These are phyloP conservation scores for Naematelia aurantialba DNA, from an alignment of 768 basidiomycete species.

Conservation along the genomic window DNA sequence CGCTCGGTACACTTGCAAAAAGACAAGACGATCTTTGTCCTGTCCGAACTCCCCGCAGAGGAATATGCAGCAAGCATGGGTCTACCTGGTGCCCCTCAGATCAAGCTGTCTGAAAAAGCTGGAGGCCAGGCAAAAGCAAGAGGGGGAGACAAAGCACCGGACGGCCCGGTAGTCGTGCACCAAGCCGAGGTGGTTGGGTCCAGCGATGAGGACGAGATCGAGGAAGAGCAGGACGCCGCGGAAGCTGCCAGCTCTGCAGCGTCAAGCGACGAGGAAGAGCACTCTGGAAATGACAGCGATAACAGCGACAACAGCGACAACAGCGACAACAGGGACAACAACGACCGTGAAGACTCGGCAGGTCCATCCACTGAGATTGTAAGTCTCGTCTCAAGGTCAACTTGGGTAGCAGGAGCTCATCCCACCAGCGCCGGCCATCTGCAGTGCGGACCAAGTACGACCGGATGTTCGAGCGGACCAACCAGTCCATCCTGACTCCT, in stretches of 20 bases:
- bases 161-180: constrained; percentile 16
- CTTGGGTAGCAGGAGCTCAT: not conserved
- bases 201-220: constrained; percentile 16
- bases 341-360: constrained; percentile 6
- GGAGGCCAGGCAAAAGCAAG: constrained; percentile 60
- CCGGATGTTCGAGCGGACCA: constrained; percentile 94
- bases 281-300: constrained; percentile 1
- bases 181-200: constrained; percentile 21
- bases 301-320: constrained; percentile 1
- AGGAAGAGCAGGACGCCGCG: constrained; percentile 7
- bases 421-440: constrained; percentile 1
- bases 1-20: constrained; percentile 89
- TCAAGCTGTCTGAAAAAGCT: constrained; percentile 68
- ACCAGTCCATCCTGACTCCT: constrained; percentile 83
- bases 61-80: constrained; percentile 85
- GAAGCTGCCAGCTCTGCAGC: constrained; percentile 18
- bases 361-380: constrained; percentile 2
- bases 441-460: constrained; percentile 84
- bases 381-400: not conserved
- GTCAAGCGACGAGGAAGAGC: constrained; percentile 10
- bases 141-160: constrained; percentile 38
- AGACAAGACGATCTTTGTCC: constrained; percentile 86
- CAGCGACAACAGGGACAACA: not conserved
- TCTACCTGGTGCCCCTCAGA: constrained; percentile 88
- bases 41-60: constrained; percentile 74